Evolutionary conservation across 2,329 filamentous ascomycete species (phyloP), one percentile per base, ranked within the genome.

Genomic region (Pezicula radicicola): DNA sequence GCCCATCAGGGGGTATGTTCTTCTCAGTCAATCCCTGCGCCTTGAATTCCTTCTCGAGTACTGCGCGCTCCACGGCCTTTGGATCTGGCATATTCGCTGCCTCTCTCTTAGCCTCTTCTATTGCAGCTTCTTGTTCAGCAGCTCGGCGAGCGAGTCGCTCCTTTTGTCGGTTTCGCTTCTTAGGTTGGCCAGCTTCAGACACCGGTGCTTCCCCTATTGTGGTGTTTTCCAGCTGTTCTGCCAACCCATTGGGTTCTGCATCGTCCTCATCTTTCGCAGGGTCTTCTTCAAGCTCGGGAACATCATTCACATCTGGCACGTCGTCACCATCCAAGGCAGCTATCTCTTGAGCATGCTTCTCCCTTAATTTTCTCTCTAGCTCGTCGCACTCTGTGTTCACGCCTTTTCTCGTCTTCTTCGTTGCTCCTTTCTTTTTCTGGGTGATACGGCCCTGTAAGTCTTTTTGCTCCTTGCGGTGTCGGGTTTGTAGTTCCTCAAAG

Each of bases 381-480:
- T 81, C 76, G 54, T 87, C 86, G 60, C 89, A 91, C 66, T 93
- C 89, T 48, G 87, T 78, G 39, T 88, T 90, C 64, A 93, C 76
- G 27, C 86, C 85, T 68, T 87, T 90, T 64, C 75, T 83, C 61
- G 79, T 92, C 83, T 84, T 91, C 73, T 97, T 99, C 44, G 88
- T 95, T 15, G 94, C 92, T 61, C 89, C 87, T 77, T 97, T 97
- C 78, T 97, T 99, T 79, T 97, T 97, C 72, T 88, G 91, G 5
- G 90, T 97, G 65, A 95, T 85, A 54, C 87, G 85, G 47, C 84
- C 81, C 69, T 96, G 89, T 25, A 99, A 79, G 55, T 97, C 93
- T 61, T 85, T 87, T 68, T 88, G 85, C 72, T 99, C 93, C 70
- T 90, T 94, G 63, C 90, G 85, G 69, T 99, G 94, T 44, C 86